Evolutionary conservation across 208 protist genomes (phyloP).

Genomic region (Acanthamoeba castellanii): DNA sequence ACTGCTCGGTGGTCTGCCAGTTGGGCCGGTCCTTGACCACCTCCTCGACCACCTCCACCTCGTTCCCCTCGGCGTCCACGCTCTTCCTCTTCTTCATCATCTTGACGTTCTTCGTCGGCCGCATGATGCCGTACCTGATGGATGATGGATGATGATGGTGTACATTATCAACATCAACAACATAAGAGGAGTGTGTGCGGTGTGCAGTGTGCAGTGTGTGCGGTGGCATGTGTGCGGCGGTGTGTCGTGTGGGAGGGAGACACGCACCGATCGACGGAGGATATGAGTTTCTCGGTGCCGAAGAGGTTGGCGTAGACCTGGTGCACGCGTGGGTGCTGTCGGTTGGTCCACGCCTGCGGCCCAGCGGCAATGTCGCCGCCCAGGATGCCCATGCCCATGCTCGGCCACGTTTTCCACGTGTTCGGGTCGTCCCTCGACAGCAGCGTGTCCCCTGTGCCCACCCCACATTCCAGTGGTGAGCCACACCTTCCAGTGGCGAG

Average conservation of each 20-base stretch:
- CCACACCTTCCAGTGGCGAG: background rate
- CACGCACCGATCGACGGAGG: constrained; percentile 1
- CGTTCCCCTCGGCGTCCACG: background rate
- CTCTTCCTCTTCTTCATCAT: background rate
- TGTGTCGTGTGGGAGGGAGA: background rate
- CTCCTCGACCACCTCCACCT: background rate
- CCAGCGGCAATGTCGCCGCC: constrained; percentile 50
- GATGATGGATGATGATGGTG: background rate
- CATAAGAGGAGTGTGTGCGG: background rate
- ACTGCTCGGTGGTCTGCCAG: constrained; percentile 34
- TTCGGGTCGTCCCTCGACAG: constrained; percentile 24
- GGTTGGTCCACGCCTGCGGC: constrained; percentile 52
- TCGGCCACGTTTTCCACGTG: constrained; percentile 34
- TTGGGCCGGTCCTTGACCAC: constrained; percentile 18
- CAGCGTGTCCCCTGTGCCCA: background rate
- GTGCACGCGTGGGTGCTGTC: constrained; percentile 39
- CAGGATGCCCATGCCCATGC: constrained; percentile 21
- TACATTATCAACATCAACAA: background rate
- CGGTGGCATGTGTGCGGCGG: background rate
- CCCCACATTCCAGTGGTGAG: too few relatives aligned
- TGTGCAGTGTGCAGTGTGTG: background rate
- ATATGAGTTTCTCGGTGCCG: constrained; percentile 43
- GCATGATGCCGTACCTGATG: constrained; percentile 67
- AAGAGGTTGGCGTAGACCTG: constrained; percentile 46
- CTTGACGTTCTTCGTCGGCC: constrained; percentile 52